Percentiles rank a stretch among this genome's conserved stretches.
These are phyloP conservation scores for Leccinum truebloodii DNA, from an alignment of 768 basidiomycete species.

Conservation along the genomic window DNA sequence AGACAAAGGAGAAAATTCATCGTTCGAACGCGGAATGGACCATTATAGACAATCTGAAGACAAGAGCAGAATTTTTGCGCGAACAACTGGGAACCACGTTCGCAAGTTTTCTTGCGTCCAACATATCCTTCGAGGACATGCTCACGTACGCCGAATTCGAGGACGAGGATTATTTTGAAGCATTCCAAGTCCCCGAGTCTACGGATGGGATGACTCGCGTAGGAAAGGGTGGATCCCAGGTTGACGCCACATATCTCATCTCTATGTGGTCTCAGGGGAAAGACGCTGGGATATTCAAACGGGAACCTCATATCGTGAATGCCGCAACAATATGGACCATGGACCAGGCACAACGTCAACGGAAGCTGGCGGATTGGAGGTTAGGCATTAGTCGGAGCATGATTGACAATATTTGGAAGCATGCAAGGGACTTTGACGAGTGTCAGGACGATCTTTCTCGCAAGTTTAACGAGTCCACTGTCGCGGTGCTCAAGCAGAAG, in stretches of 20 bases:
- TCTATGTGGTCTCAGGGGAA: constrained; percentile 45
- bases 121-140: constrained; percentile 31
- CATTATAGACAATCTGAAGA: constrained; percentile 43
- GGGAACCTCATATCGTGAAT: constrained; percentile 21
- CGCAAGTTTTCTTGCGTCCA: constrained; percentile 24
- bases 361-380: constrained; percentile 36
- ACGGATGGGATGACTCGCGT: constrained; percentile 48
- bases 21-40: constrained; percentile 39
- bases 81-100: constrained; percentile 33
- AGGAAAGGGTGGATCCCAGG: constrained; percentile 39
- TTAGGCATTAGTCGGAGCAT: constrained; percentile 36
- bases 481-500: constrained; percentile 42
- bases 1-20: constrained; percentile 26
- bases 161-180: constrained; percentile 43
- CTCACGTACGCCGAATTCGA: constrained; percentile 54
- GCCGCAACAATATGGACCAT: constrained; percentile 41
- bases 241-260: constrained; percentile 45
- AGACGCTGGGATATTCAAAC: constrained; percentile 45
- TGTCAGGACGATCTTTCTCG: constrained; percentile 37
- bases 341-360: constrained; percentile 28
- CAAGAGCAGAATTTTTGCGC: constrained; percentile 7
- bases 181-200: constrained; percentile 44
- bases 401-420: constrained; percentile 35
- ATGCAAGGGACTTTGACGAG: constrained; percentile 42
- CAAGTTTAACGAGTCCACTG: constrained; percentile 36